Evolutionary conservation across 306 rosid species (phyloP).

Genomic region (Quercus rubra): DNA sequence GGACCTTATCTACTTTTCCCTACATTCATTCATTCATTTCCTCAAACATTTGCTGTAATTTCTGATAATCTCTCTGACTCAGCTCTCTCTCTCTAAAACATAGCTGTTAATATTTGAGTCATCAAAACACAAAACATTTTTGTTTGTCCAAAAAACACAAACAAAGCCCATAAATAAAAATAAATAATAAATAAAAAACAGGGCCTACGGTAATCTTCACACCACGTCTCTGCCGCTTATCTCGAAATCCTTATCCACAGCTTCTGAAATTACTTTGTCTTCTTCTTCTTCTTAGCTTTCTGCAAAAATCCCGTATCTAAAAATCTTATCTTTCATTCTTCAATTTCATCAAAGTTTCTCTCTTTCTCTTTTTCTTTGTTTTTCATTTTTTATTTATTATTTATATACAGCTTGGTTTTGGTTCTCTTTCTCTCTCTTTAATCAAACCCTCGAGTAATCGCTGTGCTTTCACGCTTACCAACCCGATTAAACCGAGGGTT

Average conservation of each 20-base stretch:
- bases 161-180: background rate
- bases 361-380: background rate
- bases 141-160: background rate
- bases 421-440: background rate
- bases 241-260: slow-evolving; percentile 62
- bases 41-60: background rate
- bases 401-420: background rate
- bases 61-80: too few relatives aligned
- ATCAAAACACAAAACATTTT: too few relatives aligned
- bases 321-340: slow-evolving; percentile 27
- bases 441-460: slow-evolving; percentile 37
- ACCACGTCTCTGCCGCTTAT: slow-evolving; percentile 42
- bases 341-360: background rate
- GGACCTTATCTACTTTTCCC: background rate
- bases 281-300: background rate
- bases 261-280: slow-evolving; percentile 4
- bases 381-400: background rate
- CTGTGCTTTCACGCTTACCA: slow-evolving; percentile 19
- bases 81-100: too few relatives aligned
- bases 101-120: too few relatives aligned
- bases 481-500: slow-evolving; percentile 35
- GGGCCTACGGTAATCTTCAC: slow-evolving; percentile 44
- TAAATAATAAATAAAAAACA: background rate
- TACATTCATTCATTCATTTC: background rate
- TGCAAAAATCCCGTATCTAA: slow-evolving; percentile 23